A percentile compares a stretch with the other conserved stretches of the same genome.
phyloP scores from a whole-genome alignment of 2,329 filamentous ascomycete genomes.

The Lanzia echinophila region DNA sequence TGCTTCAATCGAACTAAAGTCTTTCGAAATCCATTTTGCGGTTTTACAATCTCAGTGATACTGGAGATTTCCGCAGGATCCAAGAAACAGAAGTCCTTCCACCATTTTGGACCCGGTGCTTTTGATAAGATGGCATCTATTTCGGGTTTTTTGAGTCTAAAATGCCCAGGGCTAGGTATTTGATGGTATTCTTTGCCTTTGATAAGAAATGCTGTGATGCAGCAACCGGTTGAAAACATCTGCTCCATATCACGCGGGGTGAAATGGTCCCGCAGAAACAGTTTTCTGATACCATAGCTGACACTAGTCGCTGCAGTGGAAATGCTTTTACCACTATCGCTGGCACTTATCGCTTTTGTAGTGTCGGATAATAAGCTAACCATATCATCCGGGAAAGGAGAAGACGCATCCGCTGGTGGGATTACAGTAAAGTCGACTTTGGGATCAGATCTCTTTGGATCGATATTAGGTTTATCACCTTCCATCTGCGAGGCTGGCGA shows the following conservation, averaged over 20 bases:
- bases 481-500: no score
- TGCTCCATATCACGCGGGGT: background rate
- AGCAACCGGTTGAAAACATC: background rate
- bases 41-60: background rate
- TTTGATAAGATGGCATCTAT: background rate
- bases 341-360: background rate
- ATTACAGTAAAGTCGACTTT: no score
- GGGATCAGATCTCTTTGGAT: no score
- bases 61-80: background rate
- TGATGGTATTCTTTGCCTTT: background rate
- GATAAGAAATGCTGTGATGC: background rate
- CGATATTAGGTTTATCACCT: no score
- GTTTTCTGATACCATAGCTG: background rate
- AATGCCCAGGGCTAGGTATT: background rate
- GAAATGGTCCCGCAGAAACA: background rate
- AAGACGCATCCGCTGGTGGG: no score
- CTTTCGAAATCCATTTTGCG: background rate
- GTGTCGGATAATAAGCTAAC: background rate
- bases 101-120: background rate
- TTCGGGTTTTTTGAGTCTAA: background rate
- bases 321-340: background rate
- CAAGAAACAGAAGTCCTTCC: background rate
- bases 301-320: background rate
- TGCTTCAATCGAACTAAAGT: background rate
- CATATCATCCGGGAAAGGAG: no score